A percentile compares a stretch with the other conserved stretches of the same genome.
Evolutionary conservation across 768 basidiomycete genomes (phyloP).

Genomic region (Rubroboletus satanas): DNA sequence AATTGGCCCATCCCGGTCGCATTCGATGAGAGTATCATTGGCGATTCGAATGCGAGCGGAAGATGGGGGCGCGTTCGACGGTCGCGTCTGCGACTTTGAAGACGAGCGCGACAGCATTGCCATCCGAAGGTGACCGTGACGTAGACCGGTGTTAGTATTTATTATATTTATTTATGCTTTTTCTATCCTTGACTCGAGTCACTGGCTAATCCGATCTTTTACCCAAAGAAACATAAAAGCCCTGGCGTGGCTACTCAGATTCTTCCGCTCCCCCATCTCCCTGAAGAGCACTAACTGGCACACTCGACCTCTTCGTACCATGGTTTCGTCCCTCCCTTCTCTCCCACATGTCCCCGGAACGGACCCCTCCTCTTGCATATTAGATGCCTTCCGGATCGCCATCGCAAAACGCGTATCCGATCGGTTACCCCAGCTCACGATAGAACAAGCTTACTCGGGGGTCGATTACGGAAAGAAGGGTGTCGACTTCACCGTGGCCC

Average conservation of each 20-base stretch:
- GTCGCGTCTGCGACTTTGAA: constrained; percentile 18
- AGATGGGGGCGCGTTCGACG: not conserved
- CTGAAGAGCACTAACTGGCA: not conserved
- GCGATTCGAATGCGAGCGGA: constrained; percentile 23
- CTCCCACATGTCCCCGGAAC: constrained; percentile 43
- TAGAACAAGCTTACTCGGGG: constrained; percentile 79
- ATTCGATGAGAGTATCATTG: constrained; percentile 14
- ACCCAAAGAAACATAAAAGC: not conserved
- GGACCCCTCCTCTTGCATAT: constrained; percentile 61
- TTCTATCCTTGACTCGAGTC: not conserved
- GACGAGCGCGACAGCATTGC: constrained; percentile 26
- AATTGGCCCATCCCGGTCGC: constrained; percentile 23
- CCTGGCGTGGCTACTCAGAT: constrained; percentile 9
- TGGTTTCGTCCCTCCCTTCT: constrained; percentile 34
- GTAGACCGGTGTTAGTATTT: not conserved
- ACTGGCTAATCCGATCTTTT: not conserved
- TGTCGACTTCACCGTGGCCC: constrained; percentile 86
- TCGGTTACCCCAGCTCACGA: constrained; percentile 55
- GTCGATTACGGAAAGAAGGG: constrained; percentile 92
- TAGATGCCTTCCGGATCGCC: constrained; percentile 79
- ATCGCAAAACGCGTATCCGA: constrained; percentile 72
- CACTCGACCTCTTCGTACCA: constrained; percentile 14
- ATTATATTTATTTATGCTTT: not conserved
- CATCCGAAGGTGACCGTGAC: not conserved
- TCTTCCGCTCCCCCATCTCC: not conserved